Conservation (phyloP, 306 rosid genomes). For the Glycine soja region DNA sequence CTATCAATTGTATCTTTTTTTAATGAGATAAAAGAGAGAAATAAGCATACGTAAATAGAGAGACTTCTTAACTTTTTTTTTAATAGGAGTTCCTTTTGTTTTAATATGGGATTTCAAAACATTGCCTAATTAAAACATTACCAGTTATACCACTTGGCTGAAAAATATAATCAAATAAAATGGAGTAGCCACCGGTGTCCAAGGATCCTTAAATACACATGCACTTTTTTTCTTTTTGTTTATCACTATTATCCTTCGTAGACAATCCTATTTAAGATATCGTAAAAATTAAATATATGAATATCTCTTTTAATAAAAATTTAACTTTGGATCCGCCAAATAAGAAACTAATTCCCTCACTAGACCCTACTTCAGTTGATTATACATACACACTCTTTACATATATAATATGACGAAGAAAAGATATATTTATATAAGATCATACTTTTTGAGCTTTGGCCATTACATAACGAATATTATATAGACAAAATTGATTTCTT, state of each 20-base stretch:
- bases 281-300: too few species aligned
- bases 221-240: too few species aligned
- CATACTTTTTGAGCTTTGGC: constrained; percentile 1
- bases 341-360: too few species aligned
- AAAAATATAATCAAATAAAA: constrained; percentile 18
- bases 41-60: background rate
- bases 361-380: too few species aligned
- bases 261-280: too few species aligned
- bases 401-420: too few species aligned
- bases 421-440: background rate
- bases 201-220: constrained; percentile 6
- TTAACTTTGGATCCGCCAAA: too few species aligned
- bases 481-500: background rate
- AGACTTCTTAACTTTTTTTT: background rate
- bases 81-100: background rate
- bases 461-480: background rate
- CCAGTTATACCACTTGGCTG: background rate
- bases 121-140: background rate
- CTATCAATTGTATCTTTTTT: background rate
- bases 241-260: too few species aligned
- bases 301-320: too few species aligned
- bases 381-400: too few species aligned
- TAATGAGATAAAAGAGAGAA: background rate
- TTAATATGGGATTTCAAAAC: background rate
- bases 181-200: background rate